Percentiles rank a stretch among this genome's conserved stretches.
Conservation (phyloP, 371 early-diverging fungal genomes). For the Dentiscutata heterogama region DNA sequence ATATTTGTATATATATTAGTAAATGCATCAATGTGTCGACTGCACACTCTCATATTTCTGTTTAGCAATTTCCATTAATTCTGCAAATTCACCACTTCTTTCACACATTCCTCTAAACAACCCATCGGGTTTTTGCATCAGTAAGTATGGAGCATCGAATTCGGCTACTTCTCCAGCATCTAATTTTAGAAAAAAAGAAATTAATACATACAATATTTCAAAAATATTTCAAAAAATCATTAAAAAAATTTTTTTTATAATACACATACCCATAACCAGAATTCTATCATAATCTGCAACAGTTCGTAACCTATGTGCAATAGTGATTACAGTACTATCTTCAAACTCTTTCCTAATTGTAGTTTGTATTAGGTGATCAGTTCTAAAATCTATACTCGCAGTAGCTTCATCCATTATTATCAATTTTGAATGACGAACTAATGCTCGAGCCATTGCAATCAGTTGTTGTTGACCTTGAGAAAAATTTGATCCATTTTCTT, state of each 20-base stretch:
- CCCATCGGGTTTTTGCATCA: conserved; percentile 57
- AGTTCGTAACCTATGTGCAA: conserved; percentile 51
- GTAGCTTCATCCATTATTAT: conserved; percentile 87
- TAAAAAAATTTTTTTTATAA: too few relatives aligned
- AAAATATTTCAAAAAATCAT: too few relatives aligned
- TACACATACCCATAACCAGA: conserved; percentile 70
- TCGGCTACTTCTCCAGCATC: conserved; percentile 70
- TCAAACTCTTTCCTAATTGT: conserved; percentile 76
- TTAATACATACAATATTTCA: too few relatives aligned
- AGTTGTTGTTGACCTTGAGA: conserved; percentile 68
- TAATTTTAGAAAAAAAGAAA: conserved; percentile 20
- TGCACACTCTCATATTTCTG: conserved; percentile 34
- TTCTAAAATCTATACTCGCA: conserved; percentile 76
- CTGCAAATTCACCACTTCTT: conserved; percentile 73
- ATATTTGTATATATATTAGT: too few relatives aligned
- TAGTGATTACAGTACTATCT: conserved; percentile 65
- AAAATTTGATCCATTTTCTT: conserved; percentile 78
- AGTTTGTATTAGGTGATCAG: conserved; percentile 69
- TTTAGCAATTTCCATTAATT: conserved; percentile 64
- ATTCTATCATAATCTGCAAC: conserved; percentile 86
- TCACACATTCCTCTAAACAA: conserved; percentile 72
- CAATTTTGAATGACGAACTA: conserved; percentile 71
- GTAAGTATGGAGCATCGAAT: conserved; percentile 67
- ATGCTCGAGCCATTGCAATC: conserved; percentile 49
- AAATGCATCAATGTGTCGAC: too few relatives aligned